These are phyloP conservation scores for Fusarium sambucinum DNA, from an alignment of 2,329 filamentous ascomycete species.

Conservation along the genomic window DNA sequence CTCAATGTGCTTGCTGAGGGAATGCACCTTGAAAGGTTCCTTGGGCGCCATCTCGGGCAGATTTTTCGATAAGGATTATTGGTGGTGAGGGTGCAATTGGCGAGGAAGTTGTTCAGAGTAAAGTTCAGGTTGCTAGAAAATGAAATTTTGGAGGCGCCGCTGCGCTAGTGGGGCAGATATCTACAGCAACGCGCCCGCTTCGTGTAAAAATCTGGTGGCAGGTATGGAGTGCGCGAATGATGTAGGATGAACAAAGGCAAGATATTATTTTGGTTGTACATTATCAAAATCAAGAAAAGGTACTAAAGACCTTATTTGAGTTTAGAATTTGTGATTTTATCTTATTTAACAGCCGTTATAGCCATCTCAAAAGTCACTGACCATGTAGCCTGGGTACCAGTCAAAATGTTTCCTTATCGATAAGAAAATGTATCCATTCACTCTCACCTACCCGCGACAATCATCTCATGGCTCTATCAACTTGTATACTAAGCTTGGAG, in stretches of 20 bases:
- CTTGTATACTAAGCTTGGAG: background rate
- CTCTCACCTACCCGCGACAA: slow-evolving; percentile 9
- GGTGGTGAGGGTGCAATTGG: slow-evolving; percentile 43
- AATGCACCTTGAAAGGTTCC: slow-evolving; percentile 53
- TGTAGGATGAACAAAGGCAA: background rate
- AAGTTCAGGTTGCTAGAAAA: slow-evolving; percentile 40
- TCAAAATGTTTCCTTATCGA: slow-evolving; percentile 35
- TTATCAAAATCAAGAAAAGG: background rate
- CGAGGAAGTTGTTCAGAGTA: slow-evolving; percentile 28
- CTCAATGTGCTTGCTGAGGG: slow-evolving; percentile 55
- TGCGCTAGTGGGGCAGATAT: slow-evolving; percentile 41
- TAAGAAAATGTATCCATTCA: slow-evolving; percentile 13
- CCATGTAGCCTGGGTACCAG: background rate
- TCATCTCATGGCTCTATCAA: background rate
- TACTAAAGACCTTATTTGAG: too few species aligned
- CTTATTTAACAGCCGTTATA: background rate
- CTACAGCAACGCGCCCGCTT: slow-evolving; percentile 29
- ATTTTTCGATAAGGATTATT: slow-evolving; percentile 22
- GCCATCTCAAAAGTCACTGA: background rate
- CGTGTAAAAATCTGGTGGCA: slow-evolving; percentile 30
- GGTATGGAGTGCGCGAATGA: slow-evolving; percentile 1
- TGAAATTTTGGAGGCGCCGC: slow-evolving; percentile 48
- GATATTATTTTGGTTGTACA: background rate
- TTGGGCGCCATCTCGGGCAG: slow-evolving; percentile 54
- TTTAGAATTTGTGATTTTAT: background rate